phyloP scores from a whole-genome alignment of 805 yeast genomes.

The Zygoascus tannicola region DNA sequence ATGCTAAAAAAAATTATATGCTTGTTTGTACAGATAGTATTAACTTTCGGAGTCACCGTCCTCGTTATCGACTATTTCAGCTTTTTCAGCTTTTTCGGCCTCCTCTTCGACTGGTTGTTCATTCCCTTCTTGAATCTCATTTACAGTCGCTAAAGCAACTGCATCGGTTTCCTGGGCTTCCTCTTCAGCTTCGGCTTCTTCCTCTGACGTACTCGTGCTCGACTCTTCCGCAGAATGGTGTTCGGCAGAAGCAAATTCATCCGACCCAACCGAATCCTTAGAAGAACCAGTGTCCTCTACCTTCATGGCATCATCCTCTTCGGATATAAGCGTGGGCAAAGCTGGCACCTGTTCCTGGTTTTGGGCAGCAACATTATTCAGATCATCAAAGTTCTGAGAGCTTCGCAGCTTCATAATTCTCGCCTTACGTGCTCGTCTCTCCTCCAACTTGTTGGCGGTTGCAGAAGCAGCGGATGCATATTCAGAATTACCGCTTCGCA shows the following conservation, averaged over 20 bases:
- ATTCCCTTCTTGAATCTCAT: too few species aligned
- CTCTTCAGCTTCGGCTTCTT: too few species aligned
- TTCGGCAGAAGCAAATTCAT: background rate
- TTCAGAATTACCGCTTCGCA: conserved; percentile 34
- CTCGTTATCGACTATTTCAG: background rate
- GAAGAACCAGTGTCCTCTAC: too few species aligned
- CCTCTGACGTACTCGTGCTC: too few species aligned
- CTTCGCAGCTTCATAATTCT: conserved; percentile 9
- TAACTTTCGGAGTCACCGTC: too few species aligned
- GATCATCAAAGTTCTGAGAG: background rate
- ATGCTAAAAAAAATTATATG: too few species aligned
- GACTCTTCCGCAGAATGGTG: background rate
- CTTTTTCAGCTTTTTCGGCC: background rate
- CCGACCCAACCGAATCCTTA: background rate
- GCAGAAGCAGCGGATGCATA: conserved; percentile 9
- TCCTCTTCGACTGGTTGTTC: background rate
- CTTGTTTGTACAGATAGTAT: too few species aligned
- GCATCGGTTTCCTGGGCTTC: too few species aligned
- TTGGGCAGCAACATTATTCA: background rate
- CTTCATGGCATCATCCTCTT: too few species aligned
- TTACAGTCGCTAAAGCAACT: too few species aligned
- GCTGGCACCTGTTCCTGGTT: background rate
- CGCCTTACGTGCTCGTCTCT: conserved; percentile 21
- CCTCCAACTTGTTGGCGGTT: conserved; percentile 14
- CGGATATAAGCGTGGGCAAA: too few species aligned